These are phyloP conservation scores for Fusarium brevicatenulatum DNA, from an alignment of 2,329 filamentous ascomycete genomes.

Conservation along the genomic window DNA sequence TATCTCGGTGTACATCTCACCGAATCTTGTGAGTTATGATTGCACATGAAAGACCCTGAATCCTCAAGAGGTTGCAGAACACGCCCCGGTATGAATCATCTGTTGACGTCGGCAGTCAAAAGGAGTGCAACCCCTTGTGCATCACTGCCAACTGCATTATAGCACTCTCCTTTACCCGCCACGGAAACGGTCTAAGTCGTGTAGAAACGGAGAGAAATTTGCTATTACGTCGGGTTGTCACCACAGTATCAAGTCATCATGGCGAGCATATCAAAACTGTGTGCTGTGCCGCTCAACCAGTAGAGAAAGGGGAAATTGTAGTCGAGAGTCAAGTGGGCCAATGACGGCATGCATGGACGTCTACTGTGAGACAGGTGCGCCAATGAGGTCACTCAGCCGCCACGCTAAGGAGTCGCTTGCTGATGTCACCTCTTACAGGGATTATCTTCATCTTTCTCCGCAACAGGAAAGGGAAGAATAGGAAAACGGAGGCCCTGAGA, in stretches of 20 bases:
- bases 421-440: conserved; percentile 39
- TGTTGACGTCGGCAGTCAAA: conserved; percentile 23
- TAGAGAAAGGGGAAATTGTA: conserved; percentile 10
- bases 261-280: neutral
- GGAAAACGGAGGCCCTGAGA: conserved; percentile 13
- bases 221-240: conserved; percentile 28
- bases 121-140: neutral
- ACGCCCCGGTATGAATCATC: conserved; percentile 17
- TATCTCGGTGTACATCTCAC: neutral
- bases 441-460: neutral
- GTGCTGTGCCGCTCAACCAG: conserved; percentile 26
- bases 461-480: neutral
- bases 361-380: conserved; percentile 10
- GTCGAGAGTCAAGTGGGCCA: conserved; percentile 29
- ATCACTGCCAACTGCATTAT: neutral
- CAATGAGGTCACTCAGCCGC: conserved; percentile 42
- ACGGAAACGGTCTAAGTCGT: conserved; percentile 29
- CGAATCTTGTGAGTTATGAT: conserved; percentile 1
- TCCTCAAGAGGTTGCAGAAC: neutral
- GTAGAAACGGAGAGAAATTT: conserved; percentile 27
- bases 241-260: conserved; percentile 18
- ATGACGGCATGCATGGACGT: conserved; percentile 38
- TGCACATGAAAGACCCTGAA: conserved; percentile 8
- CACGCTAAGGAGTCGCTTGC: conserved; percentile 21
- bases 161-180: conserved; percentile 1